Evolutionary conservation across 164 flowering plant genomes (phyloP).

Genomic region (Vitis rotundifolia): DNA sequence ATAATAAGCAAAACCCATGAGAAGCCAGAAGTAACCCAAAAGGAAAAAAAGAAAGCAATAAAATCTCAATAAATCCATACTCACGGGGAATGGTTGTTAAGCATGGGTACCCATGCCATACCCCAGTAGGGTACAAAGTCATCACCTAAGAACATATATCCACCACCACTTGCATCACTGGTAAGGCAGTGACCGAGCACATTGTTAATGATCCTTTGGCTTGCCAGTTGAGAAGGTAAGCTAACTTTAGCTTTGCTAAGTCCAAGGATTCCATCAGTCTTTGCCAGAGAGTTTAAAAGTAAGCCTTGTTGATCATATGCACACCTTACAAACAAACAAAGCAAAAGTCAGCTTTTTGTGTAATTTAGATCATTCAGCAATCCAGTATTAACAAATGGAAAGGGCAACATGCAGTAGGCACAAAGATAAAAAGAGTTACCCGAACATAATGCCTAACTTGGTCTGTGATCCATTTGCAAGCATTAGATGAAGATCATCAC

Average conservation of each 20-base stretch:
- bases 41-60: not conserved
- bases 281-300: conserved; percentile 55
- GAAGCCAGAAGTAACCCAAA: too few relatives aligned
- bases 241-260: conserved; percentile 67
- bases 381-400: not conserved
- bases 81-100: conserved; percentile 49
- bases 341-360: conserved; percentile 3
- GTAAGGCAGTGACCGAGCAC: conserved; percentile 75
- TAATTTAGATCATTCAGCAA: not conserved
- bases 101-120: conserved; percentile 84
- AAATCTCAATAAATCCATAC: conserved; percentile 18
- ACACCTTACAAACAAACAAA: conserved; percentile 45
- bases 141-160: conserved; percentile 77
- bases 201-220: conserved; percentile 58
- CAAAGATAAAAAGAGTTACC: conserved; percentile 36
- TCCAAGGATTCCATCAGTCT: conserved; percentile 82
- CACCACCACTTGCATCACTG: conserved; percentile 38
- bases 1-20: too few relatives aligned
- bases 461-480: conserved; percentile 50
- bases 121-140: conserved; percentile 58
- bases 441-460: conserved; percentile 52
- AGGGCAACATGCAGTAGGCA: not conserved
- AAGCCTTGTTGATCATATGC: conserved; percentile 86
- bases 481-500: conserved; percentile 55
- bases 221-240: conserved; percentile 74